Percentiles rank a stretch among this genome's conserved stretches.
phyloP scores from a whole-genome alignment of 2,329 filamentous ascomycete species.

The Byssothecium circinans region DNA sequence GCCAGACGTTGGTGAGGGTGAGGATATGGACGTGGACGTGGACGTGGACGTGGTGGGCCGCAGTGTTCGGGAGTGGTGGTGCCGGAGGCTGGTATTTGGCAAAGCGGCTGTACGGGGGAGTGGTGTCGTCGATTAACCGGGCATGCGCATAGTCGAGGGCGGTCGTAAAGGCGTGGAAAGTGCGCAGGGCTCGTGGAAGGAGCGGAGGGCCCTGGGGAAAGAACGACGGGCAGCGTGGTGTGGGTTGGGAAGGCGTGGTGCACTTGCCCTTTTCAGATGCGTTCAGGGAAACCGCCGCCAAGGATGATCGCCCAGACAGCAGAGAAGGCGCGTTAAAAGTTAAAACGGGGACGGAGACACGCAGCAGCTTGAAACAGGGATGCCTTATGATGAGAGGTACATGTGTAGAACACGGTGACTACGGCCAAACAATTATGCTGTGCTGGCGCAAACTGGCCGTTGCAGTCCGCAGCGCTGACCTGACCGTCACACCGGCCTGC shows the following conservation, averaged over 20 bases:
- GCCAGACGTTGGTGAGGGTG: too few species aligned
- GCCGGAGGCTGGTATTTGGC: background rate
- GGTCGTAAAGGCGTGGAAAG: background rate
- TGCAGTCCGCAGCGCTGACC: too few species aligned
- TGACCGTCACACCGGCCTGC: too few species aligned
- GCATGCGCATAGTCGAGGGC: background rate
- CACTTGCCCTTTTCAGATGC: background rate
- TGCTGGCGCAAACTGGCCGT: too few species aligned
- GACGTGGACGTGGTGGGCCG: background rate
- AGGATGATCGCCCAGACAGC: background rate
- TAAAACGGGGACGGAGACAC: background rate
- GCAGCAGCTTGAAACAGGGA: too few species aligned
- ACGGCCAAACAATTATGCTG: too few species aligned
- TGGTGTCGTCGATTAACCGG: background rate
- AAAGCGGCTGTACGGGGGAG: too few species aligned
- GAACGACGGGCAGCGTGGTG: background rate
- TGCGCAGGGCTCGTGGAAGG: background rate
- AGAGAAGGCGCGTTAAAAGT: background rate
- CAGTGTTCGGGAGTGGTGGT: background rate
- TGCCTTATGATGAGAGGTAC: too few species aligned
- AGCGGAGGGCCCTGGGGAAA: too few species aligned
- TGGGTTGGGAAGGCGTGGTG: background rate
- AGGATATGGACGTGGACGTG: conserved; percentile 8
- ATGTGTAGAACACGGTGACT: too few species aligned
- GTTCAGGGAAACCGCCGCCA: background rate